phyloP scores from a whole-genome alignment of 306 rosid species.

The Macrotyloma uniflorum region DNA sequence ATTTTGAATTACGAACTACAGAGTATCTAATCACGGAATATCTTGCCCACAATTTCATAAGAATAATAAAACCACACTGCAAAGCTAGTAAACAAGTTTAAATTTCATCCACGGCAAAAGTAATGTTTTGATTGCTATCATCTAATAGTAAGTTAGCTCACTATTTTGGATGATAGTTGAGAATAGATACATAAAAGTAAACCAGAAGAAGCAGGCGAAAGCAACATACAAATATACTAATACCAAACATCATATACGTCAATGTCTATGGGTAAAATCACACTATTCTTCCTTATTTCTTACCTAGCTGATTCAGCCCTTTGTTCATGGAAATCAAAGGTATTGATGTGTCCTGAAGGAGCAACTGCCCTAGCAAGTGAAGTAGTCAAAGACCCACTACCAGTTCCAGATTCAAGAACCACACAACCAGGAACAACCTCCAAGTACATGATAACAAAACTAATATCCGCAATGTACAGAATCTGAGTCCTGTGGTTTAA shows the following conservation, averaged over 20 bases:
- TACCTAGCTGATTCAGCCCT: slow-evolving; percentile 90
- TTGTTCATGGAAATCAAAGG: slow-evolving; percentile 92
- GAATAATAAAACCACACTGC: not conserved
- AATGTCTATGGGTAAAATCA: not conserved
- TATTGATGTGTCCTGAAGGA: slow-evolving; percentile 75
- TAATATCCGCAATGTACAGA: slow-evolving; percentile 86
- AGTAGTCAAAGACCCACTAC: slow-evolving; percentile 90
- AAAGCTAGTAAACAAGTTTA: not conserved
- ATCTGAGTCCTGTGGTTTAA: slow-evolving; percentile 90
- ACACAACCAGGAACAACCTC: slow-evolving; percentile 83
- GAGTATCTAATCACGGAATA: slow-evolving; percentile 7
- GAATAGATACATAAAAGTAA: not conserved
- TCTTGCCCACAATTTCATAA: slow-evolving; percentile 4
- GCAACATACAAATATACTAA: not conserved
- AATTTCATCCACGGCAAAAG: not conserved
- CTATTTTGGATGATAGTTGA: not conserved
- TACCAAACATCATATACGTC: not conserved
- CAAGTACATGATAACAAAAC: slow-evolving; percentile 79
- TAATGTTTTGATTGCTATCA: not conserved
- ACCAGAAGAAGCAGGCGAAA: not conserved
- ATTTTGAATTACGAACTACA: not conserved
- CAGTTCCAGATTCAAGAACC: slow-evolving; percentile 91
- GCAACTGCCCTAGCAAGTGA: slow-evolving; percentile 86
- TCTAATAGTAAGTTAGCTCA: not conserved
- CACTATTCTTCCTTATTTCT: slow-evolving; percentile 13